Evolutionary conservation across 2,329 filamentous ascomycete genomes (phyloP).

Genomic region (Aspergillus viridinutans): DNA sequence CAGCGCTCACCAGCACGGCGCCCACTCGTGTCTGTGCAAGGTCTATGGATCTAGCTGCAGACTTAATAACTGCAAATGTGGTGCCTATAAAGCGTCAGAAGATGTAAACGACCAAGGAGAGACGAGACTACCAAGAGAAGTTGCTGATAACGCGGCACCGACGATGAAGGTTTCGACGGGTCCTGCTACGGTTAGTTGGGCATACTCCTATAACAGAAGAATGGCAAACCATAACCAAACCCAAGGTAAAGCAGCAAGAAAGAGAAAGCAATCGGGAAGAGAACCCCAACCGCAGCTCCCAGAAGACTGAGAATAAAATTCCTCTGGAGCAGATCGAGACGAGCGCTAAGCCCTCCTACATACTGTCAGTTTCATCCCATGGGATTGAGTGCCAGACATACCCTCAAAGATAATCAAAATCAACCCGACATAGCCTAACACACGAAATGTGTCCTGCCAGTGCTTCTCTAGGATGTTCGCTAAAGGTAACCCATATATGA

Average conservation of each 20-base stretch:
- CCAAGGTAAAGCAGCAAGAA: constrained; percentile 43
- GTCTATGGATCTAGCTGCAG: constrained; percentile 32
- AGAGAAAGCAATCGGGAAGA: constrained; percentile 45
- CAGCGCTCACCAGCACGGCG: constrained; percentile 44
- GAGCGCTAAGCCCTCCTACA: constrained; percentile 44
- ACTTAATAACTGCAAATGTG: constrained; percentile 29
- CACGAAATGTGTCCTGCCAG: constrained; percentile 47
- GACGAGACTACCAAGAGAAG: constrained; percentile 20
- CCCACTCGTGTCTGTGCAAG: constrained; percentile 43
- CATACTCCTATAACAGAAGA: background rate
- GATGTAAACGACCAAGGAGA: background rate
- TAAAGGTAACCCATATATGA: constrained; percentile 45
- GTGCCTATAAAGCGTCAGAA: constrained; percentile 13
- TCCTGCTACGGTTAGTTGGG: constrained; percentile 8
- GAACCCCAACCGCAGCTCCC: constrained; percentile 43
- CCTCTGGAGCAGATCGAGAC: constrained; percentile 44
- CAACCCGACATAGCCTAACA: constrained; percentile 46
- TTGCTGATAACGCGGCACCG: constrained; percentile 27
- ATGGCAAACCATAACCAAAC: constrained; percentile 37
- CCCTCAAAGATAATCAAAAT: constrained; percentile 50
- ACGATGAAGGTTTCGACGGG: constrained; percentile 32
- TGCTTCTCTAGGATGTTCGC: constrained; percentile 41
- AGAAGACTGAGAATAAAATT: constrained; percentile 43
- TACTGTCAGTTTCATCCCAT: constrained; percentile 5
- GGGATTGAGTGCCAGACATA: constrained; percentile 3